A percentile compares a stretch with the other conserved stretches of the same genome.
These are phyloP conservation scores for Fagopyrum tataricum DNA, from an alignment of 148 eudicot species.

Conservation along the genomic window DNA sequence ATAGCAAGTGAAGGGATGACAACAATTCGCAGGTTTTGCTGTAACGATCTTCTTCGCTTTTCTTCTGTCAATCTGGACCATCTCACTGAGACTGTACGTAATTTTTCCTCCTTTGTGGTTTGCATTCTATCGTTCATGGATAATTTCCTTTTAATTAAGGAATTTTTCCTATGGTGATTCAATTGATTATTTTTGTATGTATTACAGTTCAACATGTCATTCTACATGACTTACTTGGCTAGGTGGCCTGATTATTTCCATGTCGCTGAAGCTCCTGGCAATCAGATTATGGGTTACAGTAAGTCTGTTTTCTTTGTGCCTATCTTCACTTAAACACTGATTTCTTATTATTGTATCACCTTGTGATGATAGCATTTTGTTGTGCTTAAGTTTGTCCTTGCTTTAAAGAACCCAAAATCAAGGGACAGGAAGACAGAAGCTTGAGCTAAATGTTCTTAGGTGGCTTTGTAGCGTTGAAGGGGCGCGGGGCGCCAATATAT, in stretches of 20 bases:
- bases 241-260: slow-evolving; percentile 96
- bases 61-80: slow-evolving; percentile 85
- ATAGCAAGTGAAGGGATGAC: slow-evolving; percentile 43
- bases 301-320: slow-evolving; percentile 17
- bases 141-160: not conserved
- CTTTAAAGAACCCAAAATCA: not conserved
- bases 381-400: not conserved
- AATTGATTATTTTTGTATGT: not conserved
- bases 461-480: not conserved
- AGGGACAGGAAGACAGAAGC: not conserved
- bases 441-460: not conserved
- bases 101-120: not conserved
- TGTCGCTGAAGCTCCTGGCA: slow-evolving; percentile 89
- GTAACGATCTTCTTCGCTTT: slow-evolving; percentile 91
- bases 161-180: slow-evolving; percentile 4
- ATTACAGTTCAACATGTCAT: slow-evolving; percentile 88
- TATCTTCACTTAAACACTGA: not conserved
- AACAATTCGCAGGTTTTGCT: slow-evolving; percentile 73
- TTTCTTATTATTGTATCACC: not conserved
- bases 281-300: slow-evolving; percentile 94
- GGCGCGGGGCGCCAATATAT: no score
- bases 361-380: not conserved
- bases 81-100: slow-evolving; percentile 86
- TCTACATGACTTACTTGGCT: slow-evolving; percentile 95
- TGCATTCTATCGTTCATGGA: not conserved